These are phyloP conservation scores for Ceratocystis colombiana DNA, from an alignment of 2,329 filamentous ascomycete genomes.

Conservation along the genomic window DNA sequence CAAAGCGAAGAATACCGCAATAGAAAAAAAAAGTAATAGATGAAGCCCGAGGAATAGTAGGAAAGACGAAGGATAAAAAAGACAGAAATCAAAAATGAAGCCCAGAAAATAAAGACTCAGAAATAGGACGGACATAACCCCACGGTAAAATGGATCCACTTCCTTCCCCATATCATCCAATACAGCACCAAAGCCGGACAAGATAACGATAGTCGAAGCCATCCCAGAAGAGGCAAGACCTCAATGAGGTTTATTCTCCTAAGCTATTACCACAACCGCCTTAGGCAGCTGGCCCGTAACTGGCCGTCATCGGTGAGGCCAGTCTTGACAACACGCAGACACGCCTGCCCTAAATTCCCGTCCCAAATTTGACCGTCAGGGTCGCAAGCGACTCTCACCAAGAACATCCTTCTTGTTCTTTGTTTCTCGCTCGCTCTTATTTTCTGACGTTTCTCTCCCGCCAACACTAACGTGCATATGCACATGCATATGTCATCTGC, in stretches of 20 bases:
- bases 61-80: background rate
- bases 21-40: background rate
- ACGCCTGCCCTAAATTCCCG: background rate
- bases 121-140: background rate
- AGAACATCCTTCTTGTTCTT: background rate
- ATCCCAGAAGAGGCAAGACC: constrained; percentile 15
- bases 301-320: background rate
- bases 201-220: constrained; percentile 16
- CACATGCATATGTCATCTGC: constrained; percentile 7
- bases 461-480: background rate
- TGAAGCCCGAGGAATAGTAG: background rate
- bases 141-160: constrained; percentile 4
- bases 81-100: constrained; percentile 6
- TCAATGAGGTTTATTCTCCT: constrained; percentile 12
- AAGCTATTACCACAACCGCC: constrained; percentile 15
- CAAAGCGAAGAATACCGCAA: background rate
- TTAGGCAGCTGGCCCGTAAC: background rate
- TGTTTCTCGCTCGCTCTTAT: background rate
- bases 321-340: background rate
- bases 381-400: background rate
- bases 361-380: background rate
- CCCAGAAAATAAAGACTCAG: background rate
- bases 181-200: constrained; percentile 10
- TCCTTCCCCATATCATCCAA: background rate
- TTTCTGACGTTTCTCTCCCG: background rate